Evolutionary conservation across 768 basidiomycete species (phyloP), one percentile per base, ranked within the genome.

Genomic region (Serendipita indica): DNA sequence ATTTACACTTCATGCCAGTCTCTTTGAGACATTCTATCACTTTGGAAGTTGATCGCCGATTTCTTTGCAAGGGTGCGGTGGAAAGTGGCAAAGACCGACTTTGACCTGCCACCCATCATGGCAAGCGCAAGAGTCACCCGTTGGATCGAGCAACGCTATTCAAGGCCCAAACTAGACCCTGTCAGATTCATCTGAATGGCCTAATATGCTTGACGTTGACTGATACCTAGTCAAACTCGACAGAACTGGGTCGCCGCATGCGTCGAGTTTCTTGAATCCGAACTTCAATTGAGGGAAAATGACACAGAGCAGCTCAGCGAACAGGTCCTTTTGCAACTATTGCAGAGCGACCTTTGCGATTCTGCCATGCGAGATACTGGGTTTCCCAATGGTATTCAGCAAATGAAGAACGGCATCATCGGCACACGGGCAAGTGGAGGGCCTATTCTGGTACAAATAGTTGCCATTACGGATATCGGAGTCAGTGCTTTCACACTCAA

Each of bases 171-270:
- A 57, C 72, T 88, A 10, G 84, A 87, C 66, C 76, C 76, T 60
- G 84, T 82, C 68, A 63, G 76, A 67, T 18, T 20, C 5, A 12
- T 14, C 0, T 1, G 13, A 25, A 1, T 22, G 28, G n/a, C 27
- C 27, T 4, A 13, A 3, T 12, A n/a, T 33, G 13, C 22, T 12
- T 25, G 13, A 16, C 10, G 22, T 20, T 46, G 22, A 46, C 25
- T 20, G 14, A 33, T 16, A 49, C 6, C 7, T 3, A 33, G 49
- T 46, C 20, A 33, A 37, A 16, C 33, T 33, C 33, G 18, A n/a
- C 60, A 88, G 86, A 81, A 81, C 67, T 90, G 88, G 88, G 77
- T 89, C 10, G 72, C 78, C 39, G 81, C 76, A 28, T 90, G 89
- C 43, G 39, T 22, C 45, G 63, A 62, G 3, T 65, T 62, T 58